phyloP scores from a whole-genome alignment of 2,329 filamentous ascomycete species.

The Neonectria coccinea region DNA sequence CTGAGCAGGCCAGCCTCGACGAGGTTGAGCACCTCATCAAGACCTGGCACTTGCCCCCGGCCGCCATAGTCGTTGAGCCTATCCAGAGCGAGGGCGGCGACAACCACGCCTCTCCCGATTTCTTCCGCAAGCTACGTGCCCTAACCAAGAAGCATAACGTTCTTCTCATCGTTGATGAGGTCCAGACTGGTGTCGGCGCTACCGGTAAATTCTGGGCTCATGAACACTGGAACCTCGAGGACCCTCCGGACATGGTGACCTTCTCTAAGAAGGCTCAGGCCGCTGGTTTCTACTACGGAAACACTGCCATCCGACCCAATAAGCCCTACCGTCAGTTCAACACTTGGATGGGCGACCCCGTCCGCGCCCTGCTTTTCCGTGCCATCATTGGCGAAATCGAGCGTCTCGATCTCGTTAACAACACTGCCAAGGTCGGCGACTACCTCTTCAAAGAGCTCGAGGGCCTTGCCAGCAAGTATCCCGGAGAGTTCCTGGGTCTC shows the following conservation, averaged over 20 bases:
- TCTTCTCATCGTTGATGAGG: conserved; percentile 92
- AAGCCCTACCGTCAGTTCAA: conserved; percentile 97
- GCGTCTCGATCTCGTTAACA: conserved; percentile 78
- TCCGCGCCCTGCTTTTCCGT: conserved; percentile 85
- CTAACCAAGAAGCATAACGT: conserved; percentile 82
- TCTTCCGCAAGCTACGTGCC: conserved; percentile 86
- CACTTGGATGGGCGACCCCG: conserved; percentile 96
- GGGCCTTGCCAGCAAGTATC: conserved; percentile 75
- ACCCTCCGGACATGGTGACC: conserved; percentile 91
- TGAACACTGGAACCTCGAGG: conserved; percentile 87
- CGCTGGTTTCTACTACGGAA: conserved; percentile 90
- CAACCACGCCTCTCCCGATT: conserved; percentile 89
- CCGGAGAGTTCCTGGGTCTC: conserved; percentile 83
- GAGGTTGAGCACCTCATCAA: conserved; percentile 87
- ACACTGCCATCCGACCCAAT: conserved; percentile 84
- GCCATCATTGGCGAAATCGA: conserved; percentile 87
- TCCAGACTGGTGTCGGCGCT: conserved; percentile 92
- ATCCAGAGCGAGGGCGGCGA: conserved; percentile 95
- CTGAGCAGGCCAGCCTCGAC: conserved; percentile 83
- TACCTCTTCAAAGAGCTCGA: conserved; percentile 81
- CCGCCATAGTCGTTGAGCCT: conserved; percentile 87
- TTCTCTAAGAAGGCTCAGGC: conserved; percentile 97
- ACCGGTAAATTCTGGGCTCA: conserved; percentile 97
- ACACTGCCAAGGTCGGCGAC: conserved; percentile 81
- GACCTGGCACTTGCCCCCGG: conserved; percentile 82